Percentiles rank a stretch among this genome's conserved stretches.
Conservation (phyloP, 345 rosid species). For the Salix arbutifolia region DNA sequence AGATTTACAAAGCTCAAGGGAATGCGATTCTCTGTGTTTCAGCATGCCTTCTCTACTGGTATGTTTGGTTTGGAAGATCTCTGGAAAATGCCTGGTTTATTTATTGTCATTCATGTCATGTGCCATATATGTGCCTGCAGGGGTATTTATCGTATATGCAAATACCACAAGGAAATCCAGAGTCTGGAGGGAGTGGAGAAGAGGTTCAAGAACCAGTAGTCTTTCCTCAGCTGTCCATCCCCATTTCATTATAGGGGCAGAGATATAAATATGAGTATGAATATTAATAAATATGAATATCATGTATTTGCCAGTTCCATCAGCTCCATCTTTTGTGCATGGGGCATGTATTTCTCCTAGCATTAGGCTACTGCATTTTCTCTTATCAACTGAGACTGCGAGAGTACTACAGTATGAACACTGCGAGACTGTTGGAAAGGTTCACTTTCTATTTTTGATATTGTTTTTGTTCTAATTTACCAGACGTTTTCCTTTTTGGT, state of each 20-base stretch:
- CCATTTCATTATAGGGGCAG: not conserved
- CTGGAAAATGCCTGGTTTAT: not conserved
- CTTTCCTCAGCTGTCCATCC: not conserved
- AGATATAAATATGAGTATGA: no score
- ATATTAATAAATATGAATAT: not conserved
- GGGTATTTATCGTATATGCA: constrained; percentile 77
- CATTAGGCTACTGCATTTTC: not conserved
- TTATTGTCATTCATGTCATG: not conserved
- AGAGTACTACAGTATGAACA: not conserved
- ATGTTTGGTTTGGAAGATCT: not conserved
- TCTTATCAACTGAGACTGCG: not conserved
- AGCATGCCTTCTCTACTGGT: constrained; percentile 90
- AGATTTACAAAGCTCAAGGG: constrained; percentile 88
- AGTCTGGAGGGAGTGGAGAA: constrained; percentile 75
- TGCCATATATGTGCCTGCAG: constrained; percentile 34
- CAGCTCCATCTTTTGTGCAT: not conserved
- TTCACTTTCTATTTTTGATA: not conserved
- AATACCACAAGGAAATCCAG: constrained; percentile 66
- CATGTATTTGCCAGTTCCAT: not conserved
- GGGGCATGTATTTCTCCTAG: not conserved
- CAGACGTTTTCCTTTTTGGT: not conserved
- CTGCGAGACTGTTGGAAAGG: not conserved
- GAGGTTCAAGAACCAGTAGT: constrained; percentile 60
- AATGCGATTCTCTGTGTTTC: constrained; percentile 71
- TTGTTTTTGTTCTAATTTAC: not conserved